Base-by-base conservation (phyloP, 2,329 filamentous ascomycete species). In the Penicillium hordei region DNA sequence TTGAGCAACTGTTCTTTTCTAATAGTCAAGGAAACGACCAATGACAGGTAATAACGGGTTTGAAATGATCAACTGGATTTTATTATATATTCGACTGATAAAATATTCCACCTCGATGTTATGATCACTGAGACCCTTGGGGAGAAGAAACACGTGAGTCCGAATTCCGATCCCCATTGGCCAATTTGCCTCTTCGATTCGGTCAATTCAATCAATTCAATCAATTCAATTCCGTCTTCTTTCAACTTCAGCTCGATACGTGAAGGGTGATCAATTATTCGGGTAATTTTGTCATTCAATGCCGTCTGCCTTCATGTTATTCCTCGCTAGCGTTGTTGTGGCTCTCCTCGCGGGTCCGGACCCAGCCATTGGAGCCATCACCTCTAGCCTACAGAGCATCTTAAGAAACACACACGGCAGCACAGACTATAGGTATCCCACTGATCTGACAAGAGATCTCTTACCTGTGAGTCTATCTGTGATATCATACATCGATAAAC, bases 391-490 rank as follows among this genome's bases (percentile, higher is more conserved):
- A 45, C 82, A 86, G 65, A 80, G 80, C 57, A 82, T 87, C 51
- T 69, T 87, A 51, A 75, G 78, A 54, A 81, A 84, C 63, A 84
- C 82, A 6, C 78, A 83, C 64, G 71, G 76, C 23, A 79, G 77
- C 46, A 72, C 78, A 10, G 74, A 81, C 21, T 86, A 86, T 70
- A 77, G 70, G 19, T 87, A 87, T 71, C 85, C 85, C 0, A 87
- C 85, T 0, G 82, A 85, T 65, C 75, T 87, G 21, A 87, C 85
- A 1, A 78, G 84, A 59, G 83, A 79, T 1, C 84, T 87, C 59
- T 66, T 85, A 31, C 85, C 85, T 40, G 81, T 83, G 65, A 66
- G 76, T 75, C 27, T 12, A 34, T 36, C 2, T 23, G 13, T 25
- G 27, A 10, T 27, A 27, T 33, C 10, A 48, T 17, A 25, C 4